These are phyloP conservation scores for Maudiozyma barnettii DNA, from an alignment of 805 yeast species.

Conservation along the genomic window DNA sequence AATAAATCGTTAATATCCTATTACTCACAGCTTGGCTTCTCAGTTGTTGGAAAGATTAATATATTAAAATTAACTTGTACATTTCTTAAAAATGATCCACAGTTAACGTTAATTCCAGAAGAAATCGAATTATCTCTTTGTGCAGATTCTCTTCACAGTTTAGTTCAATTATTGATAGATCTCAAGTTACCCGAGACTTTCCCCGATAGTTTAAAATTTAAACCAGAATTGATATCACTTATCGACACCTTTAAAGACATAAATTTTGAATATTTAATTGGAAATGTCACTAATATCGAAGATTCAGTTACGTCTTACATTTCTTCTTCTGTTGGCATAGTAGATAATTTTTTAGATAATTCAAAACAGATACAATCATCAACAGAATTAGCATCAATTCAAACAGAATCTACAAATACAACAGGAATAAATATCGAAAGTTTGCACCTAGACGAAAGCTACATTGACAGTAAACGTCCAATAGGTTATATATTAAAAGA, in stretches of 20 bases:
- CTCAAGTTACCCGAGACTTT: conserved; percentile 59
- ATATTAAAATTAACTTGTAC: neutral
- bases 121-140: conserved; percentile 47
- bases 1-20: conserved; percentile 8
- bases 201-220: conserved; percentile 51
- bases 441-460: neutral
- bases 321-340: conserved; percentile 8
- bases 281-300: too few species aligned
- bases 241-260: conserved; percentile 36
- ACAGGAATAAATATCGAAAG: neutral
- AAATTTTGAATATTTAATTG: conserved; percentile 23
- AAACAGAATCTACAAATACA: neutral
- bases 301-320: too few species aligned
- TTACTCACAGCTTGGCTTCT: conserved; percentile 22
- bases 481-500: neutral
- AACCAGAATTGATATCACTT: conserved; percentile 20
- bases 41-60: conserved; percentile 17
- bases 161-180: conserved; percentile 59
- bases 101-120: conserved; percentile 35
- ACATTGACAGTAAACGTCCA: neutral
- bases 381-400: neutral
- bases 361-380: neutral
- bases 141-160: conserved; percentile 75
- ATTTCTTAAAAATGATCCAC: conserved; percentile 21
- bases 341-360: conserved; percentile 12